These are phyloP conservation scores for Leucocoprinus sp. DNA, from an alignment of 768 basidiomycete genomes.

Conservation along the genomic window DNA sequence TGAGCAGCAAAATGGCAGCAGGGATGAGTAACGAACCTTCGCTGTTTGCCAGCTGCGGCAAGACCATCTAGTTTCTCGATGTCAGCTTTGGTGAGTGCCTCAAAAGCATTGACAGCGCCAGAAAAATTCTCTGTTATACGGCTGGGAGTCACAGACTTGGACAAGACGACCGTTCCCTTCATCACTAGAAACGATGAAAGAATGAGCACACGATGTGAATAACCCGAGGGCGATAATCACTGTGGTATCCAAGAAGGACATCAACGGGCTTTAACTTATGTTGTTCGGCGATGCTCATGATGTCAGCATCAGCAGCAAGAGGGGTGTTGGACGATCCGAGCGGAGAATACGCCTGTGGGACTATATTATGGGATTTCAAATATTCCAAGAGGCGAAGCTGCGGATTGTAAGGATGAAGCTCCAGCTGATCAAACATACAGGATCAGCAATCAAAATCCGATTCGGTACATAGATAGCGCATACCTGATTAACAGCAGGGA, in stretches of 20 bases:
- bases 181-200: conserved; percentile 33
- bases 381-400: conserved; percentile 61
- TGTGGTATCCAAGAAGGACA: conserved; percentile 54
- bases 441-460: conserved; percentile 7
- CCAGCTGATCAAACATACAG: conserved; percentile 38
- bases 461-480: conserved; percentile 13
- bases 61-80: conserved; percentile 49
- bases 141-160: conserved; percentile 69
- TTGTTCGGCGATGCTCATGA: conserved; percentile 51
- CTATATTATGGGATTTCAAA: conserved; percentile 56
- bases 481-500: conserved; percentile 71
- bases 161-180: conserved; percentile 57
- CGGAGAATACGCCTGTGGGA: conserved; percentile 75
- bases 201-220: not conserved
- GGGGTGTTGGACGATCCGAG: conserved; percentile 65
- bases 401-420: conserved; percentile 68
- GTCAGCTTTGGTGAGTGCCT: conserved; percentile 42
- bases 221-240: conserved; percentile 27
- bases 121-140: conserved; percentile 56
- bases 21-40: too few relatives aligned
- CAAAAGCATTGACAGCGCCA: conserved; percentile 39
- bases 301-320: conserved; percentile 53
- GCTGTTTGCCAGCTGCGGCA: conserved; percentile 57
- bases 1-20: conserved; percentile 7
- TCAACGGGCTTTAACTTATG: conserved; percentile 46